Evolutionary conservation across 345 rosid genomes (phyloP), one percentile per base, ranked within the genome.

Genomic region (Salix arbutifolia): DNA sequence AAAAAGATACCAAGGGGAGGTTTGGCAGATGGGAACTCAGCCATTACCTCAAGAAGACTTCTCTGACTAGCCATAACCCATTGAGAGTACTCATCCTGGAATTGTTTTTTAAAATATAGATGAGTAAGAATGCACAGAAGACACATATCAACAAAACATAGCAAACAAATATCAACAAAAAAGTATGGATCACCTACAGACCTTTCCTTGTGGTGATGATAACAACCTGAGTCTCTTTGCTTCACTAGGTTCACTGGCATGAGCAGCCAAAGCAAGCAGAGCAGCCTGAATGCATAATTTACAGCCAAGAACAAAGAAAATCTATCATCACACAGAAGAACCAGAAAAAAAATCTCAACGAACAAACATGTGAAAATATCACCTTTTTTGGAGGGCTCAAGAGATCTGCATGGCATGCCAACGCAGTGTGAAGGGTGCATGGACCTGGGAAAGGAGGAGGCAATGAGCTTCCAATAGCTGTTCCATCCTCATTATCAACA

Each of bases 331-430:
- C 70, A 33, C 10, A 8, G 48, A 17, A 30, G 38, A 31, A 71
- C 25, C 71, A 33, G 23, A 65, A 38, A 53, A 64, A 2, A 74
- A 9, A 37, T 64, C 67, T 70, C 58, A 75, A 79, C 48, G 2
- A 4, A 28, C 3, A 76, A 75, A 69, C 31, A 46, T 48, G 70
- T 26, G 67, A 71, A 48, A 73, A 33, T 18, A 62, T 68, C 58
- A 89, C 98, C 97, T 94, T 92, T 78, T 89, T 86, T 66, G 97
- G 97, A 84, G 98, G 88, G 78, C 69, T 88, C 83, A 92, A 84
- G 60, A 92, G 87, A 86, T 94, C 97, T 30, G 97, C 85, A 81
- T 94, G 88, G 76, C 21, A 85, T 67, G 94, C 86, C 84, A 92
- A 79, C 72, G 92, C 96, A 74, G 86, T 75, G 67, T 82, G 86